Evolutionary conservation across 257 asterid genomes (phyloP).

Genomic region (Misopates orontium): DNA sequence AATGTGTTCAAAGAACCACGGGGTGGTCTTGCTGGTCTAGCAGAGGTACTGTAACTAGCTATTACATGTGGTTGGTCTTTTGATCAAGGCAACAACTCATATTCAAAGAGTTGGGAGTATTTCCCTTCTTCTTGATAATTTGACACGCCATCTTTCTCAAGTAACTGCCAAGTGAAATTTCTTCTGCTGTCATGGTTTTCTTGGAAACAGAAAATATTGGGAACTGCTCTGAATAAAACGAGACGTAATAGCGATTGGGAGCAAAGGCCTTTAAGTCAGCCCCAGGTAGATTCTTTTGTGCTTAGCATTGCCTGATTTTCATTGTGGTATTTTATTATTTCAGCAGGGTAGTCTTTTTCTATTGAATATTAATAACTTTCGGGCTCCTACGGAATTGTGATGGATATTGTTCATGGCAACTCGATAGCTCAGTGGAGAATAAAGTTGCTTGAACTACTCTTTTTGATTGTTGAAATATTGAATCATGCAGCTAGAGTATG

Average conservation of each 20-base stretch:
- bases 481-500: slow-evolving; percentile 79
- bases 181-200: slow-evolving; percentile 20
- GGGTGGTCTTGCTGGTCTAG: slow-evolving; percentile 94
- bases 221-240: slow-evolving; percentile 80
- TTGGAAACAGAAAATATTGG: slow-evolving; percentile 73
- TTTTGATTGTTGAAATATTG: slow-evolving; percentile 20
- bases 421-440: no score
- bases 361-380: no score
- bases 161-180: slow-evolving; percentile 1
- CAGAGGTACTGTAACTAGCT: slow-evolving; percentile 56
- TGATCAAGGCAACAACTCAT: not conserved
- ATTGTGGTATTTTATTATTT: no score
- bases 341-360: no score
- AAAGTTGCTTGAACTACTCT: not conserved
- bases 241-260: slow-evolving; percentile 98
- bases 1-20: slow-evolving; percentile 71
- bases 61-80: slow-evolving; percentile 12
- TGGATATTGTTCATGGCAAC: no score
- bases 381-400: no score
- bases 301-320: slow-evolving; percentile 3
- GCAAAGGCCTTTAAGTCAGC: slow-evolving; percentile 74
- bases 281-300: slow-evolving; percentile 55
- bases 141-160: slow-evolving; percentile 16
- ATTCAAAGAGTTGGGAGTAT: not conserved
- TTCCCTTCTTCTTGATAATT: not conserved